Conservation (phyloP, 306 rosid genomes). For the Casuarina cunninghamiana region DNA sequence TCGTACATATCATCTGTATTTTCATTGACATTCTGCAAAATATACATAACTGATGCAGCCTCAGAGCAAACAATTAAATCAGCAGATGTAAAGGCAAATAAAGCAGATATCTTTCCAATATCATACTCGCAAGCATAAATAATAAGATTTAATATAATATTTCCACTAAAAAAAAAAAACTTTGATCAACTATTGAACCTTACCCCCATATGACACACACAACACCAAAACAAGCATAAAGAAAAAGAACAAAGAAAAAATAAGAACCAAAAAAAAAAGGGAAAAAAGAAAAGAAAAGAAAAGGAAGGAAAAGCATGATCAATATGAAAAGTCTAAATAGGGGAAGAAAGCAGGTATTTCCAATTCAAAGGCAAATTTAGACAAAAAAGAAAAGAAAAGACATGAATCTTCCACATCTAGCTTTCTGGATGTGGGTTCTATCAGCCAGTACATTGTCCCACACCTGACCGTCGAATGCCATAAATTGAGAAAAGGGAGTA, state of each 20-base stretch:
- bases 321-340: no score
- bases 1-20: conserved; percentile 88
- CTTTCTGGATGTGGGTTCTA: neutral
- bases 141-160: neutral
- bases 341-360: neutral
- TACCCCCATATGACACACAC: no score
- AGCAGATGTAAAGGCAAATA: neutral
- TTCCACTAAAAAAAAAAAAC: neutral
- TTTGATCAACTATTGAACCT: neutral
- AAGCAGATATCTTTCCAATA: neutral
- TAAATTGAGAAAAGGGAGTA: neutral
- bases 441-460: neutral
- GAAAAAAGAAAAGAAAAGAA: neutral
- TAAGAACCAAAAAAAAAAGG: neutral
- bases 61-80: neutral
- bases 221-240: neutral
- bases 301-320: neutral
- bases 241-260: neutral
- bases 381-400: neutral
- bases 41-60: conserved; percentile 19
- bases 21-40: conserved; percentile 65
- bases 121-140: neutral
- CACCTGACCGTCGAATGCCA: neutral
- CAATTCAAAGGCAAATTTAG: neutral
- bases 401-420: neutral